Conservation (phyloP, 1,284 basidiomycete genomes). For the Cutaneotrichosporon sp. region DNA sequence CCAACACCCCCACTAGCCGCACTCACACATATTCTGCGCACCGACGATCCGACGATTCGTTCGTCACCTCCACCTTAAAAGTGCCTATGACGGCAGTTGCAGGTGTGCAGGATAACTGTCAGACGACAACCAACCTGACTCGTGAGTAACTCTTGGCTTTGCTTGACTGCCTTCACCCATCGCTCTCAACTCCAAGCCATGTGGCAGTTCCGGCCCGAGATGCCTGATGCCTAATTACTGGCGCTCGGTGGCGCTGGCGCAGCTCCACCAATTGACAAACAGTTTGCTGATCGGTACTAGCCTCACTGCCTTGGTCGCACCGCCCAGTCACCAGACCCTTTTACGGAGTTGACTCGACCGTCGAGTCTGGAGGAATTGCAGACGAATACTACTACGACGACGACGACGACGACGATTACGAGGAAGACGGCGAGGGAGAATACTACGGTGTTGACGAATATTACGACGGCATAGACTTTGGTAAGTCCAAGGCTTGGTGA, state of each 20-base stretch:
- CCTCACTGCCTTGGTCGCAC: constrained; percentile 14
- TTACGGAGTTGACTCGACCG: constrained; percentile 27
- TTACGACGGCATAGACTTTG: constrained; percentile 18
- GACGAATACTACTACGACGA: constrained; percentile 33
- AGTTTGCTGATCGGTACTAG: constrained; percentile 3
- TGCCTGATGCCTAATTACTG: not conserved
- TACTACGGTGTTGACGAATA: constrained; percentile 15
- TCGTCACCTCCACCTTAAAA: constrained; percentile 14
- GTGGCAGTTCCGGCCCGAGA: not conserved
- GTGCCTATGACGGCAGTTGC: constrained; percentile 26
- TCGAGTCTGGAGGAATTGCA: constrained; percentile 25
- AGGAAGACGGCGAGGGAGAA: constrained; percentile 32
- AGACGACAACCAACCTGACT: constrained; percentile 25
- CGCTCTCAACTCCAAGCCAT: not conserved
- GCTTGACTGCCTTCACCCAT: not conserved
- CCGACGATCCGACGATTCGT: not conserved
- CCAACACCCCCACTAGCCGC: not conserved
- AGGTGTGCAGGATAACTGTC: constrained; percentile 23
- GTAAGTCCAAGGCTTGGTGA: constrained; percentile 11
- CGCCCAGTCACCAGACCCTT: constrained; percentile 25
- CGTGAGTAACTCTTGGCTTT: constrained; percentile 22
- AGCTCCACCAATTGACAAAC: not conserved
- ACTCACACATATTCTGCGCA: not conserved
- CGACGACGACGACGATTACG: constrained; percentile 27
- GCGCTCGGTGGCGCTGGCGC: not conserved